Evolutionary conservation across 257 asterid species (phyloP).

Genomic region (Sherardia arvensis): DNA sequence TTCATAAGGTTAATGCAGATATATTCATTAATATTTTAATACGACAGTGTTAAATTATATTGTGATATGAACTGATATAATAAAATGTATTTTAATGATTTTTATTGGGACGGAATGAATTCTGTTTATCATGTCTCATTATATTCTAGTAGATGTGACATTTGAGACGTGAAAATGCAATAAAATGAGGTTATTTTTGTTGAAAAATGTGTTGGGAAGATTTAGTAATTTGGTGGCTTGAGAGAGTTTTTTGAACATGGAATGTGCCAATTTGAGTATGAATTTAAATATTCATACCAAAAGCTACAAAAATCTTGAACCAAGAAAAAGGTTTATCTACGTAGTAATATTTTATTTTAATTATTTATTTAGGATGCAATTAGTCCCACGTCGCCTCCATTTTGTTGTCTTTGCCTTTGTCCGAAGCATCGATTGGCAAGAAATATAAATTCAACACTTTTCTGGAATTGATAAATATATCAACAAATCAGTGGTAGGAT

Average conservation of each 20-base stretch:
- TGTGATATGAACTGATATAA: background rate
- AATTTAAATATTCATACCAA: background rate
- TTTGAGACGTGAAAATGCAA: background rate
- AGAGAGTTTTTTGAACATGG: background rate
- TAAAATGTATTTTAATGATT: background rate
- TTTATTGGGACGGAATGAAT: background rate
- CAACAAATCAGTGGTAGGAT: background rate
- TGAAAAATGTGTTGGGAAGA: background rate
- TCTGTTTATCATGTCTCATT: background rate
- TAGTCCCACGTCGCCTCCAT: background rate
- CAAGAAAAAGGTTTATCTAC: background rate
- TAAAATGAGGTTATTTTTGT: background rate
- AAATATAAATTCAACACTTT: slow-evolving; percentile 6
- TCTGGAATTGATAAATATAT: background rate
- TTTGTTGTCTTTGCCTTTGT: slow-evolving; percentile 4
- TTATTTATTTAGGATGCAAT: no score
- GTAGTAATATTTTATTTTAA: background rate
- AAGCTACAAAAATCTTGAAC: background rate
- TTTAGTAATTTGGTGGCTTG: background rate
- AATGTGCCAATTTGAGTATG: background rate
- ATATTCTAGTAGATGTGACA: background rate
- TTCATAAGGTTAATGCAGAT: no score
- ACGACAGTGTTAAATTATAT: no score
- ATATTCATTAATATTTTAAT: no score
- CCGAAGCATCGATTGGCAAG: slow-evolving; percentile 12